A percentile compares a stretch with the other conserved stretches of the same genome.
Evolutionary conservation across 2,329 filamentous ascomycete species (phyloP).

Genomic region (Chaetoscypha palmicola): DNA sequence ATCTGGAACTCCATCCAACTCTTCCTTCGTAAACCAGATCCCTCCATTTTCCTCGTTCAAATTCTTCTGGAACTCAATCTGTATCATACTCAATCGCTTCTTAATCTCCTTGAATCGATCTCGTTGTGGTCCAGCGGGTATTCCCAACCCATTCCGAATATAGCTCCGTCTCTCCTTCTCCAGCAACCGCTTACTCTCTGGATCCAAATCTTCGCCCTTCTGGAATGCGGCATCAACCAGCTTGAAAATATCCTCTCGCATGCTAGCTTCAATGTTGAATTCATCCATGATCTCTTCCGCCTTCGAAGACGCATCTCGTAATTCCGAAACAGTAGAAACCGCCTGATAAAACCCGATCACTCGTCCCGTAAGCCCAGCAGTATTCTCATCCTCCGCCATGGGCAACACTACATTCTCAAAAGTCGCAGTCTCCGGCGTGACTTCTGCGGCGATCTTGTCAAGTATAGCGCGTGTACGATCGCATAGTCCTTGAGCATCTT

Average conservation of each 20-base stretch:
- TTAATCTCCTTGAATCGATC: conserved; percentile 84
- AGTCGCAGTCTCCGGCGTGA: conserved; percentile 43
- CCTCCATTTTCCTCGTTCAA: conserved; percentile 78
- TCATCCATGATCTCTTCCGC: conserved; percentile 71
- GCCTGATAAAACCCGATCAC: conserved; percentile 78
- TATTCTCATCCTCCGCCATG: conserved; percentile 67
- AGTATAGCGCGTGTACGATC: conserved; percentile 53
- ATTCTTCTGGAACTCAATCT: conserved; percentile 71
- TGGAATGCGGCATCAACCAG: conserved; percentile 53
- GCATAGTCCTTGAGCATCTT: conserved; percentile 60
- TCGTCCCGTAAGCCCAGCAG: conserved; percentile 48
- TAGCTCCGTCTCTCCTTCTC: conserved; percentile 74
- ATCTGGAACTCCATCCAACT: conserved; percentile 67
- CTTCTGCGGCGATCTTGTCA: conserved; percentile 57
- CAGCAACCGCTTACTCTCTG: conserved; percentile 64
- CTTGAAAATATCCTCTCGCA: conserved; percentile 75
- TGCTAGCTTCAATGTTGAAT: conserved; percentile 68
- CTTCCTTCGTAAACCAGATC: conserved; percentile 67
- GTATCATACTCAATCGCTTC: conserved; percentile 67
- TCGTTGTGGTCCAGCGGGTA: conserved; percentile 61
- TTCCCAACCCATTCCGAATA: conserved; percentile 66
- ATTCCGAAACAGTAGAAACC: conserved; percentile 59
- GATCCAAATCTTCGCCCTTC: conserved; percentile 54
- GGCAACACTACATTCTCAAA: conserved; percentile 53
- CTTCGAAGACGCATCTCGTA: conserved; percentile 70